Evolutionary conservation across 371 early-diverging fungal species (phyloP).

Genomic region (Actinomortierella ambigua): DNA sequence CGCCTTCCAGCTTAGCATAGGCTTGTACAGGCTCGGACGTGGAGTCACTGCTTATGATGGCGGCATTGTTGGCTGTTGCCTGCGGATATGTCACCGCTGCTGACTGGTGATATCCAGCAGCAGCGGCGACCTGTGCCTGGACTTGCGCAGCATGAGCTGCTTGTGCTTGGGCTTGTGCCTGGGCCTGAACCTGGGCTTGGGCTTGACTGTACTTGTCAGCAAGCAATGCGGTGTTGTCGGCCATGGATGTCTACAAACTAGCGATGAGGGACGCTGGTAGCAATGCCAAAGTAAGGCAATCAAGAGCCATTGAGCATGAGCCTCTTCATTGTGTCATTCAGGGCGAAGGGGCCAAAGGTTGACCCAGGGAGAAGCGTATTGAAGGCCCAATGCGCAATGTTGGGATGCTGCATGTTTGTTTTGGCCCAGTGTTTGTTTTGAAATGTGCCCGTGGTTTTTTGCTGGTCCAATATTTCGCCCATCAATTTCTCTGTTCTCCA

Average conservation of each 20-base stretch:
- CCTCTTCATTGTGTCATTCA: no score
- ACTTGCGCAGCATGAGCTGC: conserved; percentile 4
- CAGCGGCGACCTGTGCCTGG: neutral
- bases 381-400: no score
- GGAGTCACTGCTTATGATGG: conserved; percentile 12
- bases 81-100: conserved; percentile 16
- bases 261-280: neutral
- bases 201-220: conserved; percentile 37
- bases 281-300: no score
- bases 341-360: no score
- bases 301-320: no score
- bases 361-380: no score
- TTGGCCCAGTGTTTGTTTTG: no score
- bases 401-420: no score
- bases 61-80: conserved; percentile 13
- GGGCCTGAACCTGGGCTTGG: conserved; percentile 22
- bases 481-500: no score
- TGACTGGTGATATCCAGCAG: conserved; percentile 14
- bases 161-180: conserved; percentile 13
- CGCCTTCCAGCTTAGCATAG: conserved; percentile 89
- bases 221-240: conserved; percentile 35
- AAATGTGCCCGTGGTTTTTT: no score
- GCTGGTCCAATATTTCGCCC: no score
- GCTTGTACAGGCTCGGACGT: conserved; percentile 73
- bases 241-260: conserved; percentile 8